Percentiles rank a stretch among this genome's conserved stretches.
These are phyloP conservation scores for Scytalidium sp. DNA, from an alignment of 2,329 filamentous ascomycete genomes.

Conservation along the genomic window DNA sequence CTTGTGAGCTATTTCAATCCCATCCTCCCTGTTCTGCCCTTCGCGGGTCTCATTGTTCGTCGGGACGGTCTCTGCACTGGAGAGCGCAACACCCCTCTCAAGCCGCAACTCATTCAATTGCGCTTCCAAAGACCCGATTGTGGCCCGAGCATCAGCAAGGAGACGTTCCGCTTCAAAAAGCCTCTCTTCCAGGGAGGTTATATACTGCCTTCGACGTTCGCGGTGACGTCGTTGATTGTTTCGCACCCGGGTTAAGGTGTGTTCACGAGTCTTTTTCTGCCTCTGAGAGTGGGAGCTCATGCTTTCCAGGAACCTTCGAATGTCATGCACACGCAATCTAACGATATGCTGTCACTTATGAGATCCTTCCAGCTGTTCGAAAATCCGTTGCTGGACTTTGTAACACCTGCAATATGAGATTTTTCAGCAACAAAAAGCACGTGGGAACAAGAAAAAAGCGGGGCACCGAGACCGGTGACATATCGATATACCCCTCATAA, in stretches of 20 bases:
- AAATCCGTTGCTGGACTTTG: too few species aligned
- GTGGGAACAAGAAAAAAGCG: too few species aligned
- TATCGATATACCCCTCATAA: neutral
- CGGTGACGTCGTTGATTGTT: conserved; percentile 51
- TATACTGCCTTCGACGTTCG: conserved; percentile 37
- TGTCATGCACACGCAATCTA: too few species aligned
- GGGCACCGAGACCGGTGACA: conserved; percentile 1
- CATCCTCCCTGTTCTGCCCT: too few species aligned
- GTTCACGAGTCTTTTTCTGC: neutral
- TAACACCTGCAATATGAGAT: too few species aligned
- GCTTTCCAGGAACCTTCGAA: neutral
- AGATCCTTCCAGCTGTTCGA: too few species aligned
- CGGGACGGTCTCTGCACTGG: neutral
- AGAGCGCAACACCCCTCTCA: neutral
- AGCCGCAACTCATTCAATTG: neutral
- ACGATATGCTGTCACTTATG: too few species aligned
- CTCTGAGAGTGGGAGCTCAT: neutral
- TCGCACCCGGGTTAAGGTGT: conserved; percentile 36
- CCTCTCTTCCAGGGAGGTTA: conserved; percentile 34
- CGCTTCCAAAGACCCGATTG: neutral
- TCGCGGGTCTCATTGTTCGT: too few species aligned
- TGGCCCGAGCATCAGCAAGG: neutral
- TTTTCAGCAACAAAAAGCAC: too few species aligned
- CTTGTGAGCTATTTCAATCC: too few species aligned
- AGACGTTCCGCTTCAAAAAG: conserved; percentile 16